Evolutionary conservation across 2,329 filamentous ascomycete genomes (phyloP).

Genomic region (Alternaria triticimaculans): DNA sequence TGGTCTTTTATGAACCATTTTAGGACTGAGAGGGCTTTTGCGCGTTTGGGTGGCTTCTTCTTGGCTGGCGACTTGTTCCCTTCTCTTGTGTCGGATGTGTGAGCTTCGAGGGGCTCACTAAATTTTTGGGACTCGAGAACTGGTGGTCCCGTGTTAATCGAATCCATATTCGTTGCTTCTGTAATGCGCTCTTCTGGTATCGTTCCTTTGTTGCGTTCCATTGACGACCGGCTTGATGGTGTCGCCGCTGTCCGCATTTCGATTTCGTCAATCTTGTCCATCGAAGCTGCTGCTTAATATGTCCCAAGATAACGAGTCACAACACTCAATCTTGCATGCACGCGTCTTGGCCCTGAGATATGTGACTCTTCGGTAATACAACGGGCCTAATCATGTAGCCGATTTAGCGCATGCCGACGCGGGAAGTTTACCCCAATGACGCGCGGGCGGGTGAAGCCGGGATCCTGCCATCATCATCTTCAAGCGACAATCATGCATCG

Average conservation of each 20-base stretch:
- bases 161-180: not conserved
- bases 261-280: not conserved
- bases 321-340: not conserved
- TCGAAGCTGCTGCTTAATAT: not conserved
- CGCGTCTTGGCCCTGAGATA: not conserved
- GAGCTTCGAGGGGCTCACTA: not conserved
- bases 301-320: not conserved
- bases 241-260: not conserved
- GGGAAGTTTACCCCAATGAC: not conserved
- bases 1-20: conserved; percentile 60
- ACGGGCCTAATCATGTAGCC: conserved; percentile 8
- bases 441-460: conserved; percentile 1
- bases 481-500: not conserved
- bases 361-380: conserved; percentile 9
- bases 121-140: not conserved
- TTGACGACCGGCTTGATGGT: not conserved
- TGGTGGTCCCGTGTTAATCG: not conserved
- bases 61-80: not conserved
- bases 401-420: conserved; percentile 4
- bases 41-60: not conserved
- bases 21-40: conserved; percentile 17
- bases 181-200: not conserved
- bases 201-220: not conserved
- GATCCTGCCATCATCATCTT: not conserved
- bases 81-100: not conserved